Percentiles rank a stretch among this genome's conserved stretches.
Conservation (phyloP, 768 basidiomycete genomes). For the Mycena maculata region DNA sequence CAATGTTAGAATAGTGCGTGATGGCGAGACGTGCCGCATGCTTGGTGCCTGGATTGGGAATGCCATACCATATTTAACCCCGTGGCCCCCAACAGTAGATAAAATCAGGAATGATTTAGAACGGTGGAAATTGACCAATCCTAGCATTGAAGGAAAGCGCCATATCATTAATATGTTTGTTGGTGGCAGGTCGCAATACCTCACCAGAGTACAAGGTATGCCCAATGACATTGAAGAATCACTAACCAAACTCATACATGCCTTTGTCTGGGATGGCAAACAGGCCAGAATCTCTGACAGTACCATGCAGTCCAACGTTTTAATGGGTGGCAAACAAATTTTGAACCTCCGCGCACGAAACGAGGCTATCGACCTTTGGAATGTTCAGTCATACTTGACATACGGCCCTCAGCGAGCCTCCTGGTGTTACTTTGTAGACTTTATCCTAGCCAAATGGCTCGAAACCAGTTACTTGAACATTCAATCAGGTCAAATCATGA, state of each 20-base stretch:
- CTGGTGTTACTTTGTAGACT: slow-evolving; percentile 13
- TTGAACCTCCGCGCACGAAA: slow-evolving; percentile 2
- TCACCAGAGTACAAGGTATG: slow-evolving; percentile 43
- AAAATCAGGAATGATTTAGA: slow-evolving; percentile 15
- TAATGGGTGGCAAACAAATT: slow-evolving; percentile 12
- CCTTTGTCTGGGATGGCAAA: too few species aligned
- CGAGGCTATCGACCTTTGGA: slow-evolving; percentile 4
- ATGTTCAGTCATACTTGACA: not conserved
- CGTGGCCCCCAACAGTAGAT: slow-evolving; percentile 12
- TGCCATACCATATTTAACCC: slow-evolving; percentile 4
- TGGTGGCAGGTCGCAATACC: slow-evolving; percentile 40
- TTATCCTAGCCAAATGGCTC: slow-evolving; percentile 1
- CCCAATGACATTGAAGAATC: slow-evolving; percentile 28
- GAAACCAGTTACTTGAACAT: slow-evolving; percentile 16
- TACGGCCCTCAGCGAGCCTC: not conserved
- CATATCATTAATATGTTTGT: slow-evolving; percentile 37
- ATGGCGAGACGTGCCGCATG: slow-evolving; percentile 8
- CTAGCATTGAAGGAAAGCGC: slow-evolving; percentile 28
- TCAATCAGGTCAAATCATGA: not conserved
- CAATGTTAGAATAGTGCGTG: slow-evolving; percentile 3
- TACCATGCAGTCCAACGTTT: not conserved
- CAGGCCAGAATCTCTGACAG: too few species aligned
- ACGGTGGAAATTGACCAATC: slow-evolving; percentile 7
- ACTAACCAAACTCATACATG: not conserved
- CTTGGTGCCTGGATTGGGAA: slow-evolving; percentile 20